phyloP scores from a whole-genome alignment of 164 flowering plant species.

The Chloranthus sessilifolius region DNA sequence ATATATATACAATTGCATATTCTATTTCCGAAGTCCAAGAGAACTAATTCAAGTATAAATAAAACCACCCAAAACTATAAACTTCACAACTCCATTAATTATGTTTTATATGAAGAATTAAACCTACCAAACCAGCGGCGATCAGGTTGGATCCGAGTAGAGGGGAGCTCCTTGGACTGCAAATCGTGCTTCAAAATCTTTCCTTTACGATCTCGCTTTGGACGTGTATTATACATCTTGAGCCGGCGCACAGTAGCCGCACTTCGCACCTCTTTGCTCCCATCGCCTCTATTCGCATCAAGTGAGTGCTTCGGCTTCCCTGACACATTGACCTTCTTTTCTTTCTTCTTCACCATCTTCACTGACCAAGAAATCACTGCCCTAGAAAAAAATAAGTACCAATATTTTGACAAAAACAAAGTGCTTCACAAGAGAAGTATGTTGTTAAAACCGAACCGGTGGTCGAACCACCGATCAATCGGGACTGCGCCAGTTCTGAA shows the following conservation, averaged over 20 bases:
- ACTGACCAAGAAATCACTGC: too few relatives aligned
- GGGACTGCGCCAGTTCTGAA: too few relatives aligned
- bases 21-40: too few relatives aligned
- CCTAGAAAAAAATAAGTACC: neutral
- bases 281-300: constrained; percentile 54
- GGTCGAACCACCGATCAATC: too few relatives aligned
- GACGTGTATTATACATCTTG: constrained; percentile 79
- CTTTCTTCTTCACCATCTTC: constrained; percentile 67
- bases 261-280: constrained; percentile 37
- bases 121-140: constrained; percentile 91
- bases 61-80: too few relatives aligned
- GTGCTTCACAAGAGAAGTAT: too few relatives aligned
- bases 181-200: constrained; percentile 58
- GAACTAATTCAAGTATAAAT: too few relatives aligned
- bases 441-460: too few relatives aligned
- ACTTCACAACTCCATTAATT: too few relatives aligned
- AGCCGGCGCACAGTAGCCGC: constrained; percentile 95
- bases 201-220: constrained; percentile 61
- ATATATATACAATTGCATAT: too few relatives aligned
- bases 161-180: constrained; percentile 74
- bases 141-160: constrained; percentile 80
- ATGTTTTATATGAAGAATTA: too few relatives aligned
- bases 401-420: too few relatives aligned
- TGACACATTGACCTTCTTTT: constrained; percentile 57
- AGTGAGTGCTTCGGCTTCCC: constrained; percentile 95